phyloP scores from a whole-genome alignment of 2,329 filamentous ascomycete genomes.

The Decorospora gaudefroyi region DNA sequence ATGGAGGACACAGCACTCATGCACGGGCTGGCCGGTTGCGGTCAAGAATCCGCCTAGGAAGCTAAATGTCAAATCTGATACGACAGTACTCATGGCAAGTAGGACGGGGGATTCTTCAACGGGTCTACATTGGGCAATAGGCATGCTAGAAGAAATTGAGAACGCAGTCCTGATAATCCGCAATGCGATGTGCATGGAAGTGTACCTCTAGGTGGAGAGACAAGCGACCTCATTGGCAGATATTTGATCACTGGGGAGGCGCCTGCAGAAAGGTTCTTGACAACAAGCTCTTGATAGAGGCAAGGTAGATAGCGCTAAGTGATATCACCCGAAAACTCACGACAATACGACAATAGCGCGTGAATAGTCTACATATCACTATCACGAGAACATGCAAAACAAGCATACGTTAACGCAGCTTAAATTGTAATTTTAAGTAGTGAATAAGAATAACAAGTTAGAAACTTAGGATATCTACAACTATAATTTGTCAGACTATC shows the following conservation, averaged over 20 bases:
- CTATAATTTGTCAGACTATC: neutral
- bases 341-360: neutral
- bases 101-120: constrained; percentile 51
- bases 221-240: constrained; percentile 36
- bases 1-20: constrained; percentile 46
- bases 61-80: constrained; percentile 28
- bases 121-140: constrained; percentile 35
- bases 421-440: constrained; percentile 3
- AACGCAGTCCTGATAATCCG: constrained; percentile 49
- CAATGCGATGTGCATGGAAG: constrained; percentile 50
- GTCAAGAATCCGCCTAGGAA: constrained; percentile 44
- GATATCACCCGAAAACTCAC: no score
- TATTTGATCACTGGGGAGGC: constrained; percentile 42
- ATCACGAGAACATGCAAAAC: neutral
- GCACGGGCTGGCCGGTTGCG: constrained; percentile 50
- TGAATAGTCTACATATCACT: neutral
- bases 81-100: constrained; percentile 49
- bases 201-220: constrained; percentile 40
- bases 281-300: neutral
- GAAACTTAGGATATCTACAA: constrained; percentile 4
- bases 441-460: constrained; percentile 3
- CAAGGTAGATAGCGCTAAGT: neutral
- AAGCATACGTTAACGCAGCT: constrained; percentile 1
- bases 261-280: constrained; percentile 2
- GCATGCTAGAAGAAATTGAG: constrained; percentile 31